Percentiles rank a stretch among this genome's conserved stretches.
These are phyloP conservation scores for Musa schizocarpa DNA, from an alignment of 176 grass and related monocot genomes.

Conservation along the genomic window DNA sequence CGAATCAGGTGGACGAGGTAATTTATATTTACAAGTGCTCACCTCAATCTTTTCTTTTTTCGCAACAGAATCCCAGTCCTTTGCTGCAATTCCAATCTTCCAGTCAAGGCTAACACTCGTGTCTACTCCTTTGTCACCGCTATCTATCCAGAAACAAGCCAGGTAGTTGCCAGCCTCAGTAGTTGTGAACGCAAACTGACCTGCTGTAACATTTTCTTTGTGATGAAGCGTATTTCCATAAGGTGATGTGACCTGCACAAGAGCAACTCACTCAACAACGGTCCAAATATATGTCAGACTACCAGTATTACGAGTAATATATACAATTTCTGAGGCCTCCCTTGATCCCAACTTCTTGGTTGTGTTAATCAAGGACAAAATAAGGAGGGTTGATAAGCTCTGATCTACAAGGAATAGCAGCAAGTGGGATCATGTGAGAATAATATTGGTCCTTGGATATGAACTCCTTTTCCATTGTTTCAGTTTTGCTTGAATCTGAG, in stretches of 20 bases:
- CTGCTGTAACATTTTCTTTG: constrained; percentile 48
- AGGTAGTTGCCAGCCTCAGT: constrained; percentile 86
- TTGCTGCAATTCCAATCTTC: constrained; percentile 80
- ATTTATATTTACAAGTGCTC: not conserved
- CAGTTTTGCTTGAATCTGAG: no score
- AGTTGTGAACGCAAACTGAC: constrained; percentile 84
- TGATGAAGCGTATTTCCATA: constrained; percentile 85
- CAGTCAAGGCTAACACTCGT: constrained; percentile 75
- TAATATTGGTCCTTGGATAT: no score
- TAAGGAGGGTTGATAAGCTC: not conserved
- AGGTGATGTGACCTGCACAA: constrained; percentile 75
- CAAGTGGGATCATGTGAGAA: no score
- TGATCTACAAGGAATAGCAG: no score
- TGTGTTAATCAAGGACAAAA: not conserved
- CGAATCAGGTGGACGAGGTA: not conserved
- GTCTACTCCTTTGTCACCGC: constrained; percentile 46
- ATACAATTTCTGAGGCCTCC: not conserved
- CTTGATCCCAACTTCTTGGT: not conserved
- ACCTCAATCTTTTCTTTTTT: constrained; percentile 96
- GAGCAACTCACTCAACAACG: constrained; percentile 3
- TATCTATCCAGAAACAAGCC: constrained; percentile 90
- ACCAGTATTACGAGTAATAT: not conserved
- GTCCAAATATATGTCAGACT: not conserved
- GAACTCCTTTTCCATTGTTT: no score
- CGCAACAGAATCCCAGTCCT: constrained; percentile 92